Evolutionary conservation across 305 asterid genomes (phyloP).

Genomic region (Fraxinus velutina): DNA sequence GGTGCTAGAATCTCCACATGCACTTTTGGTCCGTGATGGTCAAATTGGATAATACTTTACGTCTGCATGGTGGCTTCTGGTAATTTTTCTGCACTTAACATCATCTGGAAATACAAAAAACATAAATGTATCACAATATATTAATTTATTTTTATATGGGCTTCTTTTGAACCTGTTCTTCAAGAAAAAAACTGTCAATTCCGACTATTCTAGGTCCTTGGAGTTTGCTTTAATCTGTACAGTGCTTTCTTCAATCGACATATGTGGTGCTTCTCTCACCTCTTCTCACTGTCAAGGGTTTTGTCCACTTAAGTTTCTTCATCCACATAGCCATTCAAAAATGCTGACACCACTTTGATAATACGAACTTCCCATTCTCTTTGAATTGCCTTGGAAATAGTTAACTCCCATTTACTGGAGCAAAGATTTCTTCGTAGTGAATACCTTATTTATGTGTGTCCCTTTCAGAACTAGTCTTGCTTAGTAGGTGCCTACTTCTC

Average conservation of each 20-base stretch:
- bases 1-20: not conserved
- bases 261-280: not conserved
- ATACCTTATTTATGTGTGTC: not conserved
- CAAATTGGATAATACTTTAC: not conserved
- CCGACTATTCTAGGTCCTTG: not conserved
- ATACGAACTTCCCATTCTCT: not conserved
- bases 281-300: not conserved
- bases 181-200: not conserved
- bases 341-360: not conserved
- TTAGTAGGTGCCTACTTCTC: not conserved
- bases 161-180: not conserved
- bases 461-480: not conserved
- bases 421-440: not conserved
- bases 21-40: conserved; percentile 3
- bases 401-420: not conserved
- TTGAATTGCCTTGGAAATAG: not conserved
- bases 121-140: not conserved
- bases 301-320: not conserved
- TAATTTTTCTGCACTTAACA: not conserved
- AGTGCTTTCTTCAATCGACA: not conserved
- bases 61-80: not conserved
- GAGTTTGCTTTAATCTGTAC: not conserved
- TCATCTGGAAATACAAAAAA: not conserved
- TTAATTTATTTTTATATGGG: not conserved
- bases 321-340: not conserved